A percentile compares a stretch with the other conserved stretches of the same genome.
Conservation (phyloP, 2,329 filamentous ascomycete species). For the Diaporthe helianthi region DNA sequence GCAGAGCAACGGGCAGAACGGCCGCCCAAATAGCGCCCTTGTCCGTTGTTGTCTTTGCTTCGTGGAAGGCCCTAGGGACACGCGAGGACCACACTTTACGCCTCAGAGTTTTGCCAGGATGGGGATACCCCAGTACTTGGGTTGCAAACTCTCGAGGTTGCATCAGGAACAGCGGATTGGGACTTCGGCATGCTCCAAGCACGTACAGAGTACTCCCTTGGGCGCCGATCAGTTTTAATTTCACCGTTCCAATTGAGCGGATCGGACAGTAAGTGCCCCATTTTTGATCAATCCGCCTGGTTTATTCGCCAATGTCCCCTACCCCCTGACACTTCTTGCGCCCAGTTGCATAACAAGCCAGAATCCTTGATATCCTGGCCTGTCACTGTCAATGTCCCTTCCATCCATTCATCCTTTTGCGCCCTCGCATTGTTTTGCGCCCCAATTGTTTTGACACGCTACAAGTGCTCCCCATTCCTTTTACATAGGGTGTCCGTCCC, state of each 20-base stretch:
- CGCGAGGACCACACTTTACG: slow-evolving; percentile 17
- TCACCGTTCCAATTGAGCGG: slow-evolving; percentile 27
- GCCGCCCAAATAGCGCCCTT: neutral
- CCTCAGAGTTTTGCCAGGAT: slow-evolving; percentile 15
- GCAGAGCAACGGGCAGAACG: slow-evolving; percentile 24
- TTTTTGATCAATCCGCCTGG: slow-evolving; percentile 27
- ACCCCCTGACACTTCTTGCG: slow-evolving; percentile 27
- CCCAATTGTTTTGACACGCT: slow-evolving; percentile 24
- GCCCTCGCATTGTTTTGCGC: slow-evolving; percentile 29
- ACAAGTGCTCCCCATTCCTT: slow-evolving; percentile 8
- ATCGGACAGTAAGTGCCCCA: slow-evolving; percentile 31
- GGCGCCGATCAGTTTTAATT: slow-evolving; percentile 29
- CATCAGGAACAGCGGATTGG: slow-evolving; percentile 31
- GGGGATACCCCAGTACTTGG: slow-evolving; percentile 16
- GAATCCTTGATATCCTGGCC: slow-evolving; percentile 28
- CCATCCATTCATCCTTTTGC: slow-evolving; percentile 11
- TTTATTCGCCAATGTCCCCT: slow-evolving; percentile 27
- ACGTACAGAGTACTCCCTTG: slow-evolving; percentile 25
- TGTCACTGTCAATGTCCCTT: no score
- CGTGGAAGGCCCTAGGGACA: neutral
- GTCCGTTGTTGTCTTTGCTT: slow-evolving; percentile 10
- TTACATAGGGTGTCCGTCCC: slow-evolving; percentile 12
- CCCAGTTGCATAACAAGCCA: slow-evolving; percentile 31
- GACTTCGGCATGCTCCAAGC: slow-evolving; percentile 29
- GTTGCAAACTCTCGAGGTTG: slow-evolving; percentile 26